Evolutionary conservation across 129 eudicot genomes (phyloP).

Genomic region (Deinandra increscens): DNA sequence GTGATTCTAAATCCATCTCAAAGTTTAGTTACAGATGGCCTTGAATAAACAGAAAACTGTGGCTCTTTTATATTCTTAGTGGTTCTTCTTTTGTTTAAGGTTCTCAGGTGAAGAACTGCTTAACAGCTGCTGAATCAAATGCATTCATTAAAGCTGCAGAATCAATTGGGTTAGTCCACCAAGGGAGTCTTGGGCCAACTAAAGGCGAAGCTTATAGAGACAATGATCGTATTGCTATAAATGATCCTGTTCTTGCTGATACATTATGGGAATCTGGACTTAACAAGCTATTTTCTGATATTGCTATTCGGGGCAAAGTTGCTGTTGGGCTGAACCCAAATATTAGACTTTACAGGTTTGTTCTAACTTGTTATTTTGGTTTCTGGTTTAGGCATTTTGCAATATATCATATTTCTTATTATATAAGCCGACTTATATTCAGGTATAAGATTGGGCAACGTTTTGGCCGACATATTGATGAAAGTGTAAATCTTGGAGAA

Average conservation of each 20-base stretch:
- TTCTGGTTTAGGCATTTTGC: not conserved
- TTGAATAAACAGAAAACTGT: not conserved
- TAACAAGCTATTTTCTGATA: constrained; percentile 46
- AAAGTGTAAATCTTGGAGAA: constrained; percentile 84
- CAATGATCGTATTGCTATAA: constrained; percentile 81
- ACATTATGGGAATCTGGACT: constrained; percentile 82
- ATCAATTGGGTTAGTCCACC: constrained; percentile 79
- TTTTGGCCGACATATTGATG: constrained; percentile 97
- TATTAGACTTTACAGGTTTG: constrained; percentile 86
- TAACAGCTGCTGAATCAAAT: constrained; percentile 77
- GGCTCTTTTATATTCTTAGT: not conserved
- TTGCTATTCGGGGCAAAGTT: constrained; percentile 78
- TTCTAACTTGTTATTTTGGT: not conserved
- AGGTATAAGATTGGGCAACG: constrained; percentile 92
- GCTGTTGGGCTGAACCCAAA: constrained; percentile 93
- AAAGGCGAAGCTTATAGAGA: constrained; percentile 95
- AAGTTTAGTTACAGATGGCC: not conserved
- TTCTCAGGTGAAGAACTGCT: constrained; percentile 72
- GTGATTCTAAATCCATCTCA: not conserved
- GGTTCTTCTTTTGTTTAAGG: constrained; percentile 29
- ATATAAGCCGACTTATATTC: constrained; percentile 8
- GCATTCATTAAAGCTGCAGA: constrained; percentile 73
- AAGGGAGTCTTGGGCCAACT: constrained; percentile 97
- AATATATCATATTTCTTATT: not conserved
- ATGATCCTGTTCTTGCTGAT: constrained; percentile 77